These are phyloP conservation scores for Aspergillus cejpii DNA, from an alignment of 2,329 filamentous ascomycete genomes.

Conservation along the genomic window DNA sequence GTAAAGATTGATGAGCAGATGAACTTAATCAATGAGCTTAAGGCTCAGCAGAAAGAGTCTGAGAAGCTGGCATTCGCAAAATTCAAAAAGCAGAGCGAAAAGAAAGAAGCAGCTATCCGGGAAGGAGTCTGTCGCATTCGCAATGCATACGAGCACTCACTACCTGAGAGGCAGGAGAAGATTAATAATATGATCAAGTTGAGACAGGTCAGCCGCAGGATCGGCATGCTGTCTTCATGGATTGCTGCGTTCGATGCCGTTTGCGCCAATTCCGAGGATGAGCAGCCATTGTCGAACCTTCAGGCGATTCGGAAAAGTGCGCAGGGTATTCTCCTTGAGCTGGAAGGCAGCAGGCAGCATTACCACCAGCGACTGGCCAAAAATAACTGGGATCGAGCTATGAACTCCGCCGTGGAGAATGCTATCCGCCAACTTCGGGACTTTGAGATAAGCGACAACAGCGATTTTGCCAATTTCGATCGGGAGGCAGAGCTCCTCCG, in stretches of 20 bases:
- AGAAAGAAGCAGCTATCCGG: constrained; percentile 65
- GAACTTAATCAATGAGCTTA: constrained; percentile 90
- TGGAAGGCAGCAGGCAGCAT: constrained; percentile 85
- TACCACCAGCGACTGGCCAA: constrained; percentile 77
- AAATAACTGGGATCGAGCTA: constrained; percentile 75
- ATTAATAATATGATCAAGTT: constrained; percentile 73
- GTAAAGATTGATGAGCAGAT: constrained; percentile 99
- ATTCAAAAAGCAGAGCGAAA: constrained; percentile 84
- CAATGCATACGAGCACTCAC: constrained; percentile 73
- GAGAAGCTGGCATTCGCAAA: constrained; percentile 77
- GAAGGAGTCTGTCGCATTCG: constrained; percentile 78
- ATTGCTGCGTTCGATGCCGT: constrained; percentile 83
- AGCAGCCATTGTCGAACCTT: constrained; percentile 60
- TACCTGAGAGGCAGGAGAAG: constrained; percentile 70
- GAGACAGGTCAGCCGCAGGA: constrained; percentile 74
- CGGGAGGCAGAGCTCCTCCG: constrained; percentile 84
- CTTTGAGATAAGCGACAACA: constrained; percentile 58
- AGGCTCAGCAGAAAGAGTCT: constrained; percentile 83
- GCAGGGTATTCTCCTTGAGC: constrained; percentile 76
- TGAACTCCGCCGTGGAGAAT: constrained; percentile 83
- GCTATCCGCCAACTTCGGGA: constrained; percentile 70
- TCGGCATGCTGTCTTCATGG: constrained; percentile 82
- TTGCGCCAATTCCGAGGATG: constrained; percentile 64
- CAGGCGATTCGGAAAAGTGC: constrained; percentile 77
- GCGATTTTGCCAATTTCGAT: constrained; percentile 64